Evolutionary conservation across 257 asterid species (phyloP).

Genomic region (Jaltomata sinuosa): DNA sequence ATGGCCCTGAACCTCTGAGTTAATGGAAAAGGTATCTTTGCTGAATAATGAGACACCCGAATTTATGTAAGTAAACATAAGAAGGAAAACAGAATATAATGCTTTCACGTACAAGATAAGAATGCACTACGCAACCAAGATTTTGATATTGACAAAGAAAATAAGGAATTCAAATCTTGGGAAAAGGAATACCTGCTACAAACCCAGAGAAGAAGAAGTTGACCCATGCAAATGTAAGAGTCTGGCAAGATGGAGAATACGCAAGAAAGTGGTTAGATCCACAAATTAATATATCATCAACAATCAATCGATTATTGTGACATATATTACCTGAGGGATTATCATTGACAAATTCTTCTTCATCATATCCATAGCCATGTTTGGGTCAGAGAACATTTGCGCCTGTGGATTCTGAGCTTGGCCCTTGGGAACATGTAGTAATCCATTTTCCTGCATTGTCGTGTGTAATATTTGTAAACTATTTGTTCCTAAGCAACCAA

Average conservation of each 20-base stretch:
- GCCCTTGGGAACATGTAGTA: slow-evolving; percentile 78
- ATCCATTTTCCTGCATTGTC: slow-evolving; percentile 71
- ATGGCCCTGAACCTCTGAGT: slow-evolving; percentile 94
- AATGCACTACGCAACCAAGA: not conserved
- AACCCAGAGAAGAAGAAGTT: slow-evolving; percentile 98
- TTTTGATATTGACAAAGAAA: not conserved
- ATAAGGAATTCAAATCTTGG: not conserved
- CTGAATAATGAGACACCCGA: slow-evolving; percentile 30
- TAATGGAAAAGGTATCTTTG: slow-evolving; percentile 88
- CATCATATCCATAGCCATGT: slow-evolving; percentile 99
- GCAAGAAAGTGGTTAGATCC: not conserved
- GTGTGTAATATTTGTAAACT: not conserved
- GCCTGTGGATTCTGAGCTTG: slow-evolving; percentile 90
- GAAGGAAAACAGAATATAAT: not conserved
- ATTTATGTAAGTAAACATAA: not conserved
- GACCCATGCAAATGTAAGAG: slow-evolving; percentile 95
- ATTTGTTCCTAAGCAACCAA: not conserved
- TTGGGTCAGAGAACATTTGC: slow-evolving; percentile 96
- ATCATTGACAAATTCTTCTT: slow-evolving; percentile 92
- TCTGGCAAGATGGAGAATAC: slow-evolving; percentile 36
- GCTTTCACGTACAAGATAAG: not conserved
- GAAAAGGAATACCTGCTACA: slow-evolving; percentile 65
- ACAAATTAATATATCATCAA: not conserved
- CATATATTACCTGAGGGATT: slow-evolving; percentile 69
- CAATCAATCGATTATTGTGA: not conserved